These are phyloP conservation scores for Microascus cirrosus DNA, from an alignment of 2,329 filamentous ascomycete species.

Conservation along the genomic window DNA sequence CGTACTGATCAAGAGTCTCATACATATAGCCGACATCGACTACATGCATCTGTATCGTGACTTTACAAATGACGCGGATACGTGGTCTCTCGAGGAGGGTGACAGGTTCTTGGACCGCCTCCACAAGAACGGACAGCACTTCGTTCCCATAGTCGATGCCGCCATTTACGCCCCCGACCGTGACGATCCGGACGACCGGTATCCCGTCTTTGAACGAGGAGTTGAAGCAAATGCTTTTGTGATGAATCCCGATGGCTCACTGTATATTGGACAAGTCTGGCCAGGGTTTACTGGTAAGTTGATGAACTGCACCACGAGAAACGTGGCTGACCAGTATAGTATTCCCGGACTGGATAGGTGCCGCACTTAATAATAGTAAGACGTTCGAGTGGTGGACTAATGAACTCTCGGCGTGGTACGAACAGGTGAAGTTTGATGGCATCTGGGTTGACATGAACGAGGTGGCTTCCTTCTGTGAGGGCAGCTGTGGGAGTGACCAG, in stretches of 20 bases:
- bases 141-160: slow-evolving; percentile 65
- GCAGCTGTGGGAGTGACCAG: slow-evolving; percentile 58
- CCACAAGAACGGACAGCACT: slow-evolving; percentile 54
- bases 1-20: neutral
- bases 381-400: slow-evolving; percentile 58
- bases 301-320: neutral
- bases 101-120: slow-evolving; percentile 41
- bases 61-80: slow-evolving; percentile 52
- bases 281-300: slow-evolving; percentile 47
- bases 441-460: slow-evolving; percentile 52
- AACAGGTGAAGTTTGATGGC: slow-evolving; percentile 35
- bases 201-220: slow-evolving; percentile 51
- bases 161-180: slow-evolving; percentile 61
- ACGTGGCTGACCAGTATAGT: slow-evolving; percentile 21
- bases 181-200: slow-evolving; percentile 54
- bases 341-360: slow-evolving; percentile 60
- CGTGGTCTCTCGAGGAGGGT: slow-evolving; percentile 5
- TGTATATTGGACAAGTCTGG: slow-evolving; percentile 58
- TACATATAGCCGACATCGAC: slow-evolving; percentile 50
- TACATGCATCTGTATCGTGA: slow-evolving; percentile 48
- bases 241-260: slow-evolving; percentile 45
- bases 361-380: slow-evolving; percentile 48
- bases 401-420: slow-evolving; percentile 48
- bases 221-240: slow-evolving; percentile 40
- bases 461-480: slow-evolving; percentile 54